A percentile compares a stretch with the other conserved stretches of the same genome.
Evolutionary conservation across 257 asterid species (phyloP).

Genomic region (Solanum clarkiae): DNA sequence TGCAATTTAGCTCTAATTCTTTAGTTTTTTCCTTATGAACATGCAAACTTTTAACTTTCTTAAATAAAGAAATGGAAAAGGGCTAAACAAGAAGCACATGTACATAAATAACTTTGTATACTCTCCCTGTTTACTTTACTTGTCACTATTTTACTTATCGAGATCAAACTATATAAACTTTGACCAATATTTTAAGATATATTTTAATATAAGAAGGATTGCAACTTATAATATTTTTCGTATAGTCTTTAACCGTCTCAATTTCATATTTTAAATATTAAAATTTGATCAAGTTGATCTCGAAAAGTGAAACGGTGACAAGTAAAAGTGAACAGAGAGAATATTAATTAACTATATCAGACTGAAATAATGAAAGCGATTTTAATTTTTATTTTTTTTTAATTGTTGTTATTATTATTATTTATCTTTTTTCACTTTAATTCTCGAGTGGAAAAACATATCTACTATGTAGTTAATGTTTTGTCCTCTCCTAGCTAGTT

Average conservation of each 20-base stretch:
- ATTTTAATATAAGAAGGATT: too few species aligned
- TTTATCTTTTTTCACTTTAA: neutral
- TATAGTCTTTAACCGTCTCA: too few species aligned
- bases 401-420: too few species aligned
- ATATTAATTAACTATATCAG: neutral
- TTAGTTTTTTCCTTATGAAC: neutral
- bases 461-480: neutral
- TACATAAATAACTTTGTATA: neutral
- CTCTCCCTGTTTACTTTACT: too few species aligned
- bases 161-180: too few species aligned
- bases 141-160: too few species aligned
- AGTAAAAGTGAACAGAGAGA: too few species aligned
- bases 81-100: neutral
- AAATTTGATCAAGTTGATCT: too few species aligned
- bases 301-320: too few species aligned
- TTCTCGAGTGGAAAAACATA: neutral
- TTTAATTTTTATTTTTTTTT: neutral
- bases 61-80: neutral
- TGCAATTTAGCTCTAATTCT: neutral
- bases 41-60: neutral
- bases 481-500: neutral
- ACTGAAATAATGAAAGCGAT: neutral
- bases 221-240: too few species aligned
- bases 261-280: too few species aligned
- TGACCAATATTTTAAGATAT: too few species aligned